A percentile compares a stretch with the other conserved stretches of the same genome.
phyloP scores from a whole-genome alignment of 2,329 filamentous ascomycete species.

The Diaporthe batatas region DNA sequence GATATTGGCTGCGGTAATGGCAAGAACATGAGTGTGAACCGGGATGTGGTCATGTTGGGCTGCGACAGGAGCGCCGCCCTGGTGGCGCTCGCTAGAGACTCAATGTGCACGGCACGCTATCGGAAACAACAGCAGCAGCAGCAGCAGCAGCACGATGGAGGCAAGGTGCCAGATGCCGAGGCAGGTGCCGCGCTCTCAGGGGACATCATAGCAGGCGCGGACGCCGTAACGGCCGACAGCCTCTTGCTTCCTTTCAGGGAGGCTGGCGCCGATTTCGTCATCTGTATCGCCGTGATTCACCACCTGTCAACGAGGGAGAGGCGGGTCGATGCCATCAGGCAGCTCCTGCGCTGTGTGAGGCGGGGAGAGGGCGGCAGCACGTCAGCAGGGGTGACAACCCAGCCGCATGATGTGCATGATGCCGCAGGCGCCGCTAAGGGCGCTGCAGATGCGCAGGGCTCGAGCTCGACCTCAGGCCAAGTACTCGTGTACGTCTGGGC shows the following conservation, averaged over 20 bases:
- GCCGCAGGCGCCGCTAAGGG: conserved; percentile 16
- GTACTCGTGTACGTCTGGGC: conserved; percentile 95
- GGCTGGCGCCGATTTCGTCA: conserved; percentile 79
- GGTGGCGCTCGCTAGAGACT: conserved; percentile 61
- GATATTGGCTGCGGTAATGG: conserved; percentile 98
- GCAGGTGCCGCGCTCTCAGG: conserved; percentile 19
- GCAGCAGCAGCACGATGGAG: conserved; percentile 18
- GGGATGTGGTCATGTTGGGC: conserved; percentile 81
- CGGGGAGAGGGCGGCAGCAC: conserved; percentile 42
- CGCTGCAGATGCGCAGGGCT: conserved; percentile 13
- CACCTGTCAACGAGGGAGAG: conserved; percentile 86
- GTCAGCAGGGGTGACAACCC: conserved; percentile 57
- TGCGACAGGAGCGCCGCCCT: conserved; percentile 82
- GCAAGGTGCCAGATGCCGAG: neutral
- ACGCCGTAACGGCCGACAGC: conserved; percentile 83
- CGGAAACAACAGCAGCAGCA: conserved; percentile 34
- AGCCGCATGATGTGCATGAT: conserved; percentile 32
- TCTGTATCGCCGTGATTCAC: conserved; percentile 94
- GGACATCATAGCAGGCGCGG: conserved; percentile 58
- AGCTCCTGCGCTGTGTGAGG: conserved; percentile 77
- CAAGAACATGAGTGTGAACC: conserved; percentile 90
- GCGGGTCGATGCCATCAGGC: conserved; percentile 78
- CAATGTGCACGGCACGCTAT: conserved; percentile 39
- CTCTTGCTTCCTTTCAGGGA: conserved; percentile 83
- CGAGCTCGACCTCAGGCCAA: conserved; percentile 57